Evolutionary conservation across 169 alveolate genomes (phyloP).

Genomic region (Theileria parva): DNA sequence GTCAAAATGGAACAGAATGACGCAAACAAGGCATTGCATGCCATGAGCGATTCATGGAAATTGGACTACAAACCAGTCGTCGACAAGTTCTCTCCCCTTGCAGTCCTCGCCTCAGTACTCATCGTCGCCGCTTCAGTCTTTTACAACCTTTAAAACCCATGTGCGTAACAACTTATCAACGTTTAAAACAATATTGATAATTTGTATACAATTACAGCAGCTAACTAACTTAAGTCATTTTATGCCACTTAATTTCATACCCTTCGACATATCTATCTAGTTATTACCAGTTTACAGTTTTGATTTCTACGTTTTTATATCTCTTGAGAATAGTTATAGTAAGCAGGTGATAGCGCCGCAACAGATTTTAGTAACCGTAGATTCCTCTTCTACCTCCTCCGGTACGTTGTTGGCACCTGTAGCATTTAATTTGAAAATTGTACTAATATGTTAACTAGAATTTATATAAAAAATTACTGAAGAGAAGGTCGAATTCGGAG

Average conservation of each 20-base stretch:
- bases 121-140: neutral
- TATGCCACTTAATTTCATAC: no score
- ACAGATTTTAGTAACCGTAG: neutral
- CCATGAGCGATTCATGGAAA: neutral
- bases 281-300: no score
- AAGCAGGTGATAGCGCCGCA: neutral
- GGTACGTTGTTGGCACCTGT: no score
- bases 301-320: no score
- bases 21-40: slow-evolving; percentile 9
- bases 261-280: no score
- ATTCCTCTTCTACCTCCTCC: neutral
- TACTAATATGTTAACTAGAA: no score
- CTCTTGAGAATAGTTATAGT: no score
- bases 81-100: slow-evolving; percentile 17
- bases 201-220: neutral
- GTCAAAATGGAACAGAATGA: neutral
- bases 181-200: neutral
- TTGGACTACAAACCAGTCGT: slow-evolving; percentile 1
- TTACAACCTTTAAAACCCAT: neutral
- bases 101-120: slow-evolving; percentile 9
- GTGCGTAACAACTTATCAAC: neutral
- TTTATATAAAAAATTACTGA: neutral
- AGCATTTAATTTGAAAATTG: no score
- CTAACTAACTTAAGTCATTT: no score
- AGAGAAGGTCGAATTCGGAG: neutral